These are phyloP conservation scores for Cutaneotrichosporon spelunceum DNA, from an alignment of 1,284 basidiomycete species.

Conservation along the genomic window DNA sequence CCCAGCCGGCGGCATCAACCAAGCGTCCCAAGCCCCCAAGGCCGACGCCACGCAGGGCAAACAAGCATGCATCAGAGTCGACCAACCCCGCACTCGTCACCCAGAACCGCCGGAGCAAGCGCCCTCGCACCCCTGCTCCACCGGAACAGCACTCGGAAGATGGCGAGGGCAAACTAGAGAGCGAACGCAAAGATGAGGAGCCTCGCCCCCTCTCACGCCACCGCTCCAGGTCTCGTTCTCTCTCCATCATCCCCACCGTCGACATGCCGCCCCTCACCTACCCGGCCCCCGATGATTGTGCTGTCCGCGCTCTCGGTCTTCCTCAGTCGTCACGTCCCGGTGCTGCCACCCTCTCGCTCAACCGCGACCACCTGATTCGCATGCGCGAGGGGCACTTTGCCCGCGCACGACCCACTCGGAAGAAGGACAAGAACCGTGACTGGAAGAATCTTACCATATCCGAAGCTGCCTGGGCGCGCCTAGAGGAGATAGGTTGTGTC, in stretches of 20 bases:
- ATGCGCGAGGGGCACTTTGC: conserved; percentile 25
- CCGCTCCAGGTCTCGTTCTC: conserved; percentile 17
- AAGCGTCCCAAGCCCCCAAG: background rate
- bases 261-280: conserved; percentile 16
- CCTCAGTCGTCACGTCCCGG: conserved; percentile 9
- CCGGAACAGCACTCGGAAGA: background rate
- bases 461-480: conserved; percentile 29
- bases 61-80: background rate
- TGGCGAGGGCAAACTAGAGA: background rate
- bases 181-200: background rate
- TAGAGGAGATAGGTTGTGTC: conserved; percentile 31
- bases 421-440: conserved; percentile 15
- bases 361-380: conserved; percentile 23
- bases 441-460: conserved; percentile 23
- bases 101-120: conserved; percentile 7
- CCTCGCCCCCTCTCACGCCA: conserved; percentile 1
- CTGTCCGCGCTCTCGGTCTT: conserved; percentile 19
- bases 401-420: conserved; percentile 9
- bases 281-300: conserved; percentile 20
- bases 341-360: conserved; percentile 8
- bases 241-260: conserved; percentile 21
- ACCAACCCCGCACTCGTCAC: background rate
- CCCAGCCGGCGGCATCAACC: background rate
- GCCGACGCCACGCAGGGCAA: background rate
- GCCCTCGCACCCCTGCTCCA: background rate